Conservation (phyloP, 495 filamentous ascomycete species). For the Hypoxylon trugodes region DNA sequence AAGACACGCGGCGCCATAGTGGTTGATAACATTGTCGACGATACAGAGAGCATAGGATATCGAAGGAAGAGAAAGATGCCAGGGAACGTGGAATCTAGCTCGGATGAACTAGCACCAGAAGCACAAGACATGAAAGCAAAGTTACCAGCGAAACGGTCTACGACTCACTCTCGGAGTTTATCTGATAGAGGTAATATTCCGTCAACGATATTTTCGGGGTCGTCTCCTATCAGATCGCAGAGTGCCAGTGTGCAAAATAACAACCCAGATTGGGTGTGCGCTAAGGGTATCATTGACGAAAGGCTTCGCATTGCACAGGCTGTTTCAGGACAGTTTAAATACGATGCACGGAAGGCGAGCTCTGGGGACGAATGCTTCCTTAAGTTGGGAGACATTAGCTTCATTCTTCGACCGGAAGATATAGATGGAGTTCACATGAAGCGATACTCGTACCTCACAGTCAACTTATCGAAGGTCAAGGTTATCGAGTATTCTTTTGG, state of each 20-base stretch:
- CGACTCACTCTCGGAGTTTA: conserved; percentile 26
- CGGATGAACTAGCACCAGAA: conserved; percentile 27
- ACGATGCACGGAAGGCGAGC: conserved; percentile 8
- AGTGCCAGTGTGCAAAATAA: background rate
- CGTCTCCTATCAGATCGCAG: conserved; percentile 7
- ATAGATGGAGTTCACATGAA: conserved; percentile 9
- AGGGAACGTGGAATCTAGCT: conserved; percentile 18
- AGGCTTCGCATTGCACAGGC: conserved; percentile 33
- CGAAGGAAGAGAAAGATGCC: background rate
- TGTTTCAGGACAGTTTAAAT: conserved; percentile 32
- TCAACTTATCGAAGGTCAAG: conserved; percentile 19
- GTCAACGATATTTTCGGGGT: conserved; percentile 21
- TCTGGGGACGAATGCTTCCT: conserved; percentile 28
- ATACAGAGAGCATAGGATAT: too few species aligned
- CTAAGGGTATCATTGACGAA: conserved; percentile 12
- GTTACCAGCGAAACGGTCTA: conserved; percentile 15
- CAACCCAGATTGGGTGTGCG: background rate
- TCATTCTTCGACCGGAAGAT: conserved; percentile 28
- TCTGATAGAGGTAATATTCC: conserved; percentile 38
- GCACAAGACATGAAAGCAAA: conserved; percentile 20
- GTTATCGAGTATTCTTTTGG: background rate
- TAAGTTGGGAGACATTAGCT: conserved; percentile 17
- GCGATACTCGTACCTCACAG: conserved; percentile 25
- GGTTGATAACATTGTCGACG: conserved; percentile 21
- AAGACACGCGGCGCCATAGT: background rate